Base-by-base conservation (phyloP, 2,329 filamentous ascomycete species). In the Herpotrichia juniperi region DNA sequence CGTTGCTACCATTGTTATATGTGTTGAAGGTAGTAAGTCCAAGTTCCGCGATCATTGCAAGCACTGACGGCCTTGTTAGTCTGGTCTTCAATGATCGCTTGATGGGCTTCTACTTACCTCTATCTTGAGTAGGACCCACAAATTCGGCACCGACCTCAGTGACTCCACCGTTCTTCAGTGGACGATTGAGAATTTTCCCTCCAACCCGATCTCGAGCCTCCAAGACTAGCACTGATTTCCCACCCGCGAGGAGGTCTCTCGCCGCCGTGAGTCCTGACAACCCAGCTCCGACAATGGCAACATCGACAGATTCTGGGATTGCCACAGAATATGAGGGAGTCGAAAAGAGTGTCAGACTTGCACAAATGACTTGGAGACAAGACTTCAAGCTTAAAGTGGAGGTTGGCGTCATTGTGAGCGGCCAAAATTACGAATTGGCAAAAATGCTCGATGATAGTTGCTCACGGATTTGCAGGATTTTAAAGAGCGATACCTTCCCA, bases 121-220 rank as follows among this genome's bases (percentile, higher is more conserved):
- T 55, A 24, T 66, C 58, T 26, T 67, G 58, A 1, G 63, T 66
- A 12, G 59, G 60, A 0, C 64, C 63, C 4, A 67, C 56, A 16
- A 64, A 66, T 17, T 64, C 63, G 19, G 59, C 58, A 2, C 60
- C 63, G 0, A 63, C 57, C 52, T 67, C 61, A 1, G 59, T 62
- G 34, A 62, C 48, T 12, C 55, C 57, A 2, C 63, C 60, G 42
- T 62, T 63, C n/a, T 50, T 48, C 19, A 64, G 42, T 19, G 45
- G 52, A 9, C 50, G 21, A 24, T 62, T 65, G 19, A 51, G 80
- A 0, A 78, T 81, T 64, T 83, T 84, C 6, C 82, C 81, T 0
- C 81, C 81, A 0, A 83, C 78, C 0, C 79, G 74, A 34, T 81
- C 72, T 4, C 76, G 71, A 1, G 80, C 80, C 56, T 84, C 82